A percentile compares a stretch with the other conserved stretches of the same genome.
Evolutionary conservation across 2,329 filamentous ascomycete genomes (phyloP).

Genomic region (Cadophora sp.): DNA sequence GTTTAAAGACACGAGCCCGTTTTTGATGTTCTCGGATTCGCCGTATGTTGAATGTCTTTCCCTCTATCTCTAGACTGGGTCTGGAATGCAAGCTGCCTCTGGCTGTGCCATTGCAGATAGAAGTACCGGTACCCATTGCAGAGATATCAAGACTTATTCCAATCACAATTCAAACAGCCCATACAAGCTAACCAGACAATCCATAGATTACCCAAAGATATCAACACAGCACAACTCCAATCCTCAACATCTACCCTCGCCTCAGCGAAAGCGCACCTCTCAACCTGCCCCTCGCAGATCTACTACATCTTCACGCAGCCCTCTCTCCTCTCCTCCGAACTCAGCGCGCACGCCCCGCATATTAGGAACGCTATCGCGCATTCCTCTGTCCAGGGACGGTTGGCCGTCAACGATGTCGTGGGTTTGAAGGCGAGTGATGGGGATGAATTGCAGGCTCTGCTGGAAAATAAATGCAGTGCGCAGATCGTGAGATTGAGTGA

Average conservation of each 20-base stretch:
- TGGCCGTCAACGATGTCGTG: slow-evolving; percentile 62
- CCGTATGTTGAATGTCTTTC: slow-evolving; percentile 33
- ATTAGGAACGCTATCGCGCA: slow-evolving; percentile 46
- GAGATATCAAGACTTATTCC: neutral
- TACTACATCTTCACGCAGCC: slow-evolving; percentile 84
- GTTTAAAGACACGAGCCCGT: slow-evolving; percentile 87
- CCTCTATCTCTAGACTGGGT: neutral
- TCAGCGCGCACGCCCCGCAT: slow-evolving; percentile 61
- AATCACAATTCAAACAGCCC: neutral
- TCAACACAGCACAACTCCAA: slow-evolving; percentile 35
- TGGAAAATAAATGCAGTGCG: slow-evolving; percentile 55
- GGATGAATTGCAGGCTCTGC: slow-evolving; percentile 51
- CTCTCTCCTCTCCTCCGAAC: slow-evolving; percentile 73
- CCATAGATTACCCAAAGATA: slow-evolving; percentile 20
- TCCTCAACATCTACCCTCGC: slow-evolving; percentile 34
- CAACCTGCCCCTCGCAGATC: slow-evolving; percentile 72
- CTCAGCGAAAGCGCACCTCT: slow-evolving; percentile 55
- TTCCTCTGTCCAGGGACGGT: slow-evolving; percentile 30
- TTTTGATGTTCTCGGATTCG: slow-evolving; percentile 81
- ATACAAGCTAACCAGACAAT: neutral
- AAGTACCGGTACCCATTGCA: neutral
- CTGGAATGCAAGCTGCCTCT: neutral
- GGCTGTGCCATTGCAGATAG: neutral
- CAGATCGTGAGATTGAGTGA: slow-evolving; percentile 37
- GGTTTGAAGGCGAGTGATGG: slow-evolving; percentile 52